Conservation (phyloP, 2,329 filamentous ascomycete genomes). For the Fusarium scirpi region DNA sequence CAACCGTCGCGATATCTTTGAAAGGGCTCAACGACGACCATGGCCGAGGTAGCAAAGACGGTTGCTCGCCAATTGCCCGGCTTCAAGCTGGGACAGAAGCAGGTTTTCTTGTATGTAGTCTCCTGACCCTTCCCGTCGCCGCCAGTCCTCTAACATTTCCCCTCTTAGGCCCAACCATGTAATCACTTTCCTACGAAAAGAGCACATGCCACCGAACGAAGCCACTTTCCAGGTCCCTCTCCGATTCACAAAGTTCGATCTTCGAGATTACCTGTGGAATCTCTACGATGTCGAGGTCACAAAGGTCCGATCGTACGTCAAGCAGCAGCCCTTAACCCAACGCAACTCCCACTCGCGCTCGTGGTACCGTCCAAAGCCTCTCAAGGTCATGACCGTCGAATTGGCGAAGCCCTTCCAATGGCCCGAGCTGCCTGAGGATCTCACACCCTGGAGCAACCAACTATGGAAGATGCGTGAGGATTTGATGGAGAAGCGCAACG, state of each 20-base stretch:
- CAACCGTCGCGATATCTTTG: slow-evolving; percentile 43
- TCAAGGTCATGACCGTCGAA: slow-evolving; percentile 96
- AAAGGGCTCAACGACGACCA: slow-evolving; percentile 47
- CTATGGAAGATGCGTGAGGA: slow-evolving; percentile 66
- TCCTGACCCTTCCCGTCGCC: background rate
- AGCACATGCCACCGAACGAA: slow-evolving; percentile 79
- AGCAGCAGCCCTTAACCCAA: slow-evolving; percentile 69
- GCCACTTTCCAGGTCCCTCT: slow-evolving; percentile 93
- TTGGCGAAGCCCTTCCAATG: slow-evolving; percentile 89
- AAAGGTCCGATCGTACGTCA: slow-evolving; percentile 81
- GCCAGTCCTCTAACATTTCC: slow-evolving; percentile 19
- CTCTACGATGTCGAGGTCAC: slow-evolving; percentile 81
- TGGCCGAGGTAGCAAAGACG: slow-evolving; percentile 56
- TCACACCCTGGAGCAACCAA: slow-evolving; percentile 73
- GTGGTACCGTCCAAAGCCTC: slow-evolving; percentile 76
- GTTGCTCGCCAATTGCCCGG: slow-evolving; percentile 55
- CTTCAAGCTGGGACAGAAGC: slow-evolving; percentile 65
- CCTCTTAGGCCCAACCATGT: slow-evolving; percentile 79
- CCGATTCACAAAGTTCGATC: slow-evolving; percentile 93
- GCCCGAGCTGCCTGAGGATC: slow-evolving; percentile 76
- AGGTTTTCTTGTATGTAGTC: slow-evolving; percentile 65
- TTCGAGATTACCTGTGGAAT: slow-evolving; percentile 94
- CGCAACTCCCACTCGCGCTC: slow-evolving; percentile 62
- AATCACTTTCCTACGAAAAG: slow-evolving; percentile 80
- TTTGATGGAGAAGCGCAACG: slow-evolving; percentile 57